A percentile compares a stretch with the other conserved stretches of the same genome.
Evolutionary conservation across 331 rosid genomes (phyloP).

Genomic region (Saraca asoca): DNA sequence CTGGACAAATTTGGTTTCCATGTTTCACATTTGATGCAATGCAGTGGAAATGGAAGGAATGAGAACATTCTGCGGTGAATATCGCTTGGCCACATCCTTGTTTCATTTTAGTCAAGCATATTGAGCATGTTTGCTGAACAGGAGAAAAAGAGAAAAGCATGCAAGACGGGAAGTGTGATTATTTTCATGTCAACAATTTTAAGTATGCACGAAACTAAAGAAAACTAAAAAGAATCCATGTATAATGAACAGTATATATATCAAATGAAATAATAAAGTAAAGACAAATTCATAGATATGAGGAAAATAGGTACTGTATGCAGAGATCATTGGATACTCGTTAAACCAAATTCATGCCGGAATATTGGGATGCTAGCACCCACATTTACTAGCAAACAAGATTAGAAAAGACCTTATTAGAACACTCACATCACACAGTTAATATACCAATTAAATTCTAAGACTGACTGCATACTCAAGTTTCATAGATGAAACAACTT

Average conservation of each 20-base stretch:
- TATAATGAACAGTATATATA: conserved; percentile 2
- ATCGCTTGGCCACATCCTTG: conserved; percentile 94
- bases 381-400: background rate
- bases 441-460: background rate
- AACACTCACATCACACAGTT: background rate
- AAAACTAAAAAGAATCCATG: background rate
- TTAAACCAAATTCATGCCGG: background rate
- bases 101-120: conserved; percentile 87
- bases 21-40: conserved; percentile 86
- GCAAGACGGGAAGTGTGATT: conserved; percentile 26
- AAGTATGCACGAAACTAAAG: conserved; percentile 6
- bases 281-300: background rate
- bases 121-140: conserved; percentile 82
- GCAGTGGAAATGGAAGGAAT: conserved; percentile 95
- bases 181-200: conserved; percentile 4
- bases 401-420: background rate
- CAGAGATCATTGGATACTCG: background rate
- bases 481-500: conserved; percentile 3
- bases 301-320: background rate
- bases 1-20: conserved; percentile 93
- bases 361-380: background rate
- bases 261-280: background rate
- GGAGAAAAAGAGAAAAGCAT: conserved; percentile 30
- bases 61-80: conserved; percentile 95
- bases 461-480: background rate